Evolutionary conservation across 2,329 filamentous ascomycete species (phyloP), one percentile per base, ranked within the genome.

Genomic region (Sclerotinia glacialis): DNA sequence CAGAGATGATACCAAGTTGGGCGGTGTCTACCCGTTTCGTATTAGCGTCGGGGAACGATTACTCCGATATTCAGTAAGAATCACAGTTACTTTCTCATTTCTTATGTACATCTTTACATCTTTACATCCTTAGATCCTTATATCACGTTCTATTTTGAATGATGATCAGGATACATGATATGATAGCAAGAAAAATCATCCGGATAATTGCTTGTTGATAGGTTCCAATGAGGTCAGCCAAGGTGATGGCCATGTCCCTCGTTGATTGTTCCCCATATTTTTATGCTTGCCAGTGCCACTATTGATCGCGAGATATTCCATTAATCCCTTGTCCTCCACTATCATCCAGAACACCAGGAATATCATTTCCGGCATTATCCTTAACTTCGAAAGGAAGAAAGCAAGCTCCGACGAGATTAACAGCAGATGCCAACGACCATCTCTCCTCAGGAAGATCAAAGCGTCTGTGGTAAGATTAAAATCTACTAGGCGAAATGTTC

Each of bases 91-190:
- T 37, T 64, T 53, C 61, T 63, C n/a, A 40, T 62, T 62, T 40
- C 46, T 12, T 12, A 55, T 34, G 28, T 64, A 23, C n/a, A 54
- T n/a, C n/a, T 56, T 37, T 34, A 31, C n/a, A 56, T 59, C n/a
- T n/a, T n/a, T n/a, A n/a, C n/a, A n/a, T n/a, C n/a, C n/a, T n/a
- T n/a, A n/a, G n/a, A n/a, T n/a, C n/a, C n/a, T n/a, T n/a, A 44
- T 5, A 44, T 28, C 40, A 55, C 62, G 50, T 65, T 59, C 54
- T 50, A 50, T 52, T 59, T 59, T 58, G 62, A 59, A 59, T 14
- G 18, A 28, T 23, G 26, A 34, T 34, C 18, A 31, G 28, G 26
- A 59, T 7, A 59, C 47, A 60, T 60, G 56, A 49, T 44, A 60
- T 18, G 44, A 47, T 47, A 23, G 23, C 28, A 23, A 47, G 28